A percentile compares a stretch with the other conserved stretches of the same genome.
phyloP scores from a whole-genome alignment of 495 filamentous ascomycete species.

The Aspergillus incahuasiensis region DNA sequence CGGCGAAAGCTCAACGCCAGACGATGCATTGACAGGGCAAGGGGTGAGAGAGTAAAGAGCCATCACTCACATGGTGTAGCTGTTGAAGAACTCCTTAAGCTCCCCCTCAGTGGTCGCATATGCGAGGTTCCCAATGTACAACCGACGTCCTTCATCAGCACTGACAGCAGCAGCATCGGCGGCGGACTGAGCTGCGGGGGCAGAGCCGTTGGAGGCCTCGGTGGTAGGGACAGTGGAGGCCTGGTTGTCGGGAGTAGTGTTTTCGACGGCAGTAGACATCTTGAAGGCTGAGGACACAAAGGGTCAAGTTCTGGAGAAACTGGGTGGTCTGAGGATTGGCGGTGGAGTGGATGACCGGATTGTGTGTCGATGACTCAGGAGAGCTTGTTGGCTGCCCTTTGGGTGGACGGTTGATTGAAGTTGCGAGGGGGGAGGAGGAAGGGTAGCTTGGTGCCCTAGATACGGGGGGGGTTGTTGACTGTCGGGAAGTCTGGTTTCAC shows the following conservation, averaged over 20 bases:
- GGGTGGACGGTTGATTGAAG: constrained; percentile 22
- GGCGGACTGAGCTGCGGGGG: constrained; percentile 63
- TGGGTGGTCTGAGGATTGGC: constrained; percentile 13
- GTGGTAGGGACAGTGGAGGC: constrained; percentile 38
- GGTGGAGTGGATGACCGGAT: constrained; percentile 24
- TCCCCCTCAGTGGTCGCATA: constrained; percentile 99
- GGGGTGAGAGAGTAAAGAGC: constrained; percentile 3
- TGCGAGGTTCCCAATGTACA: constrained; percentile 99
- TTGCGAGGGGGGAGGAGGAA: constrained; percentile 33
- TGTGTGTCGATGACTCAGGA: constrained; percentile 40
- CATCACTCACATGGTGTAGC: constrained; percentile 88
- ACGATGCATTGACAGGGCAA: neutral
- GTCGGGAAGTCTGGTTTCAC: constrained; percentile 28
- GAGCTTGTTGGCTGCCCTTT: constrained; percentile 37
- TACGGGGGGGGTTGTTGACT: constrained; percentile 31
- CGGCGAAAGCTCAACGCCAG: neutral
- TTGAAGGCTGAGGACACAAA: constrained; percentile 45
- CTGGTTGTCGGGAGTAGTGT: constrained; percentile 45
- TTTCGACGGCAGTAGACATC: constrained; percentile 56
- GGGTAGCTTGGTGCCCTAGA: constrained; percentile 94
- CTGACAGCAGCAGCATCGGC: constrained; percentile 89
- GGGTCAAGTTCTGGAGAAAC: constrained; percentile 17
- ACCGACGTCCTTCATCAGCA: constrained; percentile 95
- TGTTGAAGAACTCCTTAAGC: constrained; percentile 98
- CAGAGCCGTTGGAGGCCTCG: constrained; percentile 75